These are phyloP conservation scores for Chloromonas sp. DNA, from an alignment of 163 green algal genomes.

Conservation along the genomic window DNA sequence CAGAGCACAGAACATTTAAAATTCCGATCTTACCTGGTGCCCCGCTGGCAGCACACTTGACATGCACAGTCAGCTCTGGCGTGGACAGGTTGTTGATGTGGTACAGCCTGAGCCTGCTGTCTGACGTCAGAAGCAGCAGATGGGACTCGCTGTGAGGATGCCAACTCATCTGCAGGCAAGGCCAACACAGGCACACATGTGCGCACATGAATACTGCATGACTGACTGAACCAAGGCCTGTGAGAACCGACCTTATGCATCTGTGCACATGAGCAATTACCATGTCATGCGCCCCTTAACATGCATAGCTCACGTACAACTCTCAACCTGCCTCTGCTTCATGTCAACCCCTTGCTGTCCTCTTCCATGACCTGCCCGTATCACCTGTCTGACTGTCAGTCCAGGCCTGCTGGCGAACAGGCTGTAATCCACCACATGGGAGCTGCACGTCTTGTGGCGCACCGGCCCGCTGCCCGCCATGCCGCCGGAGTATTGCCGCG, in stretches of 20 bases:
- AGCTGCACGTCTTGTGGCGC: not conserved
- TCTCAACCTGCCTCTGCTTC: too few relatives aligned
- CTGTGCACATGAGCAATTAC: not conserved
- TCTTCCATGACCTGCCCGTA: not conserved
- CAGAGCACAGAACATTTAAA: too few relatives aligned
- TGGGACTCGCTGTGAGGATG: not conserved
- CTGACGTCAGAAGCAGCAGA: not conserved
- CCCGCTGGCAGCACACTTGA: not conserved
- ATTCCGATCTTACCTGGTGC: not conserved
- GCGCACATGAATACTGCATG: too few relatives aligned
- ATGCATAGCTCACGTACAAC: too few relatives aligned
- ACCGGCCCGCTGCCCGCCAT: not conserved
- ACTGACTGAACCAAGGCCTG: not conserved
- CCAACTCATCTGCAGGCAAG: not conserved
- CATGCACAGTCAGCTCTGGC: not conserved
- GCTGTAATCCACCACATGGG: not conserved
- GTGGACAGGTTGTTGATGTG: not conserved
- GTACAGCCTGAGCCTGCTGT: not conserved
- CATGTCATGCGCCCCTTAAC: not conserved
- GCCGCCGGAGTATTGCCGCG: not conserved
- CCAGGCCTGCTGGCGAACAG: not conserved
- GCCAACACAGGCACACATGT: not conserved
- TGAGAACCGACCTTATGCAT: not conserved
- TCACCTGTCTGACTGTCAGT: not conserved
- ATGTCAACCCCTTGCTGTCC: not conserved